A percentile compares a stretch with the other conserved stretches of the same genome.
phyloP scores from a whole-genome alignment of 1,284 basidiomycete genomes.

The Neonothopanus nambi region DNA sequence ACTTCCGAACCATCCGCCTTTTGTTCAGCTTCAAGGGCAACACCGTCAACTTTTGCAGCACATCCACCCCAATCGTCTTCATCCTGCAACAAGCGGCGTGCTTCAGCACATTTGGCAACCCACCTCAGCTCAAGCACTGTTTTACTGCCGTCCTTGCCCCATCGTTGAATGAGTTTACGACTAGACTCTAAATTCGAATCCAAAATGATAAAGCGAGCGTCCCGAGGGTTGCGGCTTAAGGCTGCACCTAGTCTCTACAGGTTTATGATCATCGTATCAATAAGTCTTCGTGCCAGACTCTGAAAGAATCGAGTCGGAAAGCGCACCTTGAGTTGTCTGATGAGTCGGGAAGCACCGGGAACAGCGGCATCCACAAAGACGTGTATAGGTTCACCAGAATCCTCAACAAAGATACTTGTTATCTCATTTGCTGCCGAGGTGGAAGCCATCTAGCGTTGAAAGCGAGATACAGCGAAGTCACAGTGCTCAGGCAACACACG shows the following conservation, averaged over 20 bases:
- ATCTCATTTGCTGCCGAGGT: too few relatives aligned
- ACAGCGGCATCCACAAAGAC: slow-evolving; percentile 55
- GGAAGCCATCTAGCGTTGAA: neutral
- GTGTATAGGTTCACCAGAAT: slow-evolving; percentile 30
- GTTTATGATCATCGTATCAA: neutral
- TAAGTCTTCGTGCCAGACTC: neutral
- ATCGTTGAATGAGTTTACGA: slow-evolving; percentile 52
- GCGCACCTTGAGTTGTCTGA: slow-evolving; percentile 50
- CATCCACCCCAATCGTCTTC: slow-evolving; percentile 59
- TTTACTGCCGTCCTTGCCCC: slow-evolving; percentile 51
- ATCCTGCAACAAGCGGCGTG: slow-evolving; percentile 41
- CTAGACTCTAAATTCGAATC: slow-evolving; percentile 53
- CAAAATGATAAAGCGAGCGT: slow-evolving; percentile 57
- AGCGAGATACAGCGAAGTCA: too few relatives aligned
- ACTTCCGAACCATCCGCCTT: slow-evolving; percentile 34
- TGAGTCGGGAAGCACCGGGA: slow-evolving; percentile 48
- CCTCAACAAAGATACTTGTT: slow-evolving; percentile 8
- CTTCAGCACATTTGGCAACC: slow-evolving; percentile 42
- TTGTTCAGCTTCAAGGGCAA: slow-evolving; percentile 22
- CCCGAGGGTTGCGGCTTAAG: slow-evolving; percentile 45
- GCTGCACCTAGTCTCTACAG: slow-evolving; percentile 52
- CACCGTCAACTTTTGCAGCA: slow-evolving; percentile 45
- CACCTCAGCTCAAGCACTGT: slow-evolving; percentile 47
- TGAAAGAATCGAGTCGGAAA: neutral
- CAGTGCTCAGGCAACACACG: too few relatives aligned